Conservation (phyloP, 331 rosid species). For the Rhamnella rubrinervis region DNA sequence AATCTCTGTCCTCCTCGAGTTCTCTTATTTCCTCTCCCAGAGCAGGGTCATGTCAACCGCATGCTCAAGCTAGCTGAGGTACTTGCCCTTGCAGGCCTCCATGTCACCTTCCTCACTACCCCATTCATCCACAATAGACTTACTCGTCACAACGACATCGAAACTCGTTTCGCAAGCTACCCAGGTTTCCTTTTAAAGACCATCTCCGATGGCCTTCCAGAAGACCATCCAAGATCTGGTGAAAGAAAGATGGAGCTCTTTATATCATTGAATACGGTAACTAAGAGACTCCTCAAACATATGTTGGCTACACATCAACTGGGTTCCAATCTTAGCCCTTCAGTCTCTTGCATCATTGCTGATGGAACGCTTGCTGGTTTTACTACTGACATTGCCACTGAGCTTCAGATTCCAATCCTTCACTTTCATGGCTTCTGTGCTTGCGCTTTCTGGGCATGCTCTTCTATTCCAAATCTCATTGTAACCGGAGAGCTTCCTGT, state of each 20-base stretch:
- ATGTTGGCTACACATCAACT: constrained; percentile 5
- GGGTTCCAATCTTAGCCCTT: background rate
- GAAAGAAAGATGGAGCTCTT: background rate
- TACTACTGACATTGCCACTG: constrained; percentile 1
- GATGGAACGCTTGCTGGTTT: background rate
- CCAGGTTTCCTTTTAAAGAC: constrained; percentile 20
- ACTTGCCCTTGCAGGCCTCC: constrained; percentile 17
- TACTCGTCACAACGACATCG: background rate
- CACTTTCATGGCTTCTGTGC: background rate
- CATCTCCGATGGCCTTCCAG: constrained; percentile 32
- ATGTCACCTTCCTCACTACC: constrained; percentile 38
- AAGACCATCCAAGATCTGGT: background rate
- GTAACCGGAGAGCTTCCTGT: constrained; percentile 8
- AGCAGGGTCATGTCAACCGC: constrained; percentile 38
- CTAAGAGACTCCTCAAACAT: background rate
- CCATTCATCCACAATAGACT: constrained; percentile 24
- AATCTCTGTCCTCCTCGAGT: constrained; percentile 18
- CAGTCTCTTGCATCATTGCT: background rate
- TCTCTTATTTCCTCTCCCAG: constrained; percentile 28
- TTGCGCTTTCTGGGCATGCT: background rate
- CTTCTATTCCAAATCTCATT: constrained; percentile 9
- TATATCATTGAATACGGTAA: background rate
- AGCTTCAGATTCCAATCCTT: background rate
- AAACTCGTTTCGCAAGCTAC: constrained; percentile 3
- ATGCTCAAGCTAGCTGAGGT: constrained; percentile 40